These are phyloP conservation scores for Alternaria postmessia DNA, from an alignment of 2,329 filamentous ascomycete species.

Conservation along the genomic window DNA sequence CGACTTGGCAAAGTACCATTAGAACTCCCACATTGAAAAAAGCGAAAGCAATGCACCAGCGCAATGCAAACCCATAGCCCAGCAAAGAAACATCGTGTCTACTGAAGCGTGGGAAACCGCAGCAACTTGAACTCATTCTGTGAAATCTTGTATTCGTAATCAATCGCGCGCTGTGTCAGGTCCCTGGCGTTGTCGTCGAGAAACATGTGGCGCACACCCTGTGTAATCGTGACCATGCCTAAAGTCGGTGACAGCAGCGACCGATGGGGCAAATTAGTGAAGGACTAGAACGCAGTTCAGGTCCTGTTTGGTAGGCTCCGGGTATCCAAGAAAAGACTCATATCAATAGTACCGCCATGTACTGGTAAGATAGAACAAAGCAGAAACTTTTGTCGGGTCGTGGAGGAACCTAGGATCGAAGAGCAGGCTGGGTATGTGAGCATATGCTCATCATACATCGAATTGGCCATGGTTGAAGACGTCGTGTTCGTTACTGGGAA, in stretches of 20 bases:
- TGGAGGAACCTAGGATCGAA: conserved; percentile 16
- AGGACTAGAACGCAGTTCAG: conserved; percentile 32
- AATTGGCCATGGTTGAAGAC: conserved; percentile 58
- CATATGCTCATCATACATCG: conserved; percentile 41
- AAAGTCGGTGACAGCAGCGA: conserved; percentile 16
- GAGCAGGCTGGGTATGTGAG: conserved; percentile 8
- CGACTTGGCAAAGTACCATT: conserved; percentile 17
- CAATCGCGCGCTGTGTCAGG: conserved; percentile 5
- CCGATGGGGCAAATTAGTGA: conserved; percentile 13
- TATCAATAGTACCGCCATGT: conserved; percentile 31
- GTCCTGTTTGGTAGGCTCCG: conserved; percentile 31
- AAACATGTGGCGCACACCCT: conserved; percentile 5
- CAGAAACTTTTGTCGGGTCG: conserved; percentile 43
- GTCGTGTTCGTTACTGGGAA: conserved; percentile 55
- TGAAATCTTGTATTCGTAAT: conserved; percentile 16
- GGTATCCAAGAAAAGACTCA: conserved; percentile 41
- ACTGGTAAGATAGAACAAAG: conserved; percentile 28
- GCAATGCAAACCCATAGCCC: conserved; percentile 43
- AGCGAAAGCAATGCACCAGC: conserved; percentile 43
- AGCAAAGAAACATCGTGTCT: conserved; percentile 27
- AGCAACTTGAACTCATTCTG: conserved; percentile 18
- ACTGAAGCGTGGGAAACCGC: conserved; percentile 16
- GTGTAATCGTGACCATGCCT: conserved; percentile 5
- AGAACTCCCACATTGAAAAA: conserved; percentile 18
- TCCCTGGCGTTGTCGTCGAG: conserved; percentile 2